These are phyloP conservation scores for Tephrocybe sp. DNA, from an alignment of 768 basidiomycete genomes.

Conservation along the genomic window DNA sequence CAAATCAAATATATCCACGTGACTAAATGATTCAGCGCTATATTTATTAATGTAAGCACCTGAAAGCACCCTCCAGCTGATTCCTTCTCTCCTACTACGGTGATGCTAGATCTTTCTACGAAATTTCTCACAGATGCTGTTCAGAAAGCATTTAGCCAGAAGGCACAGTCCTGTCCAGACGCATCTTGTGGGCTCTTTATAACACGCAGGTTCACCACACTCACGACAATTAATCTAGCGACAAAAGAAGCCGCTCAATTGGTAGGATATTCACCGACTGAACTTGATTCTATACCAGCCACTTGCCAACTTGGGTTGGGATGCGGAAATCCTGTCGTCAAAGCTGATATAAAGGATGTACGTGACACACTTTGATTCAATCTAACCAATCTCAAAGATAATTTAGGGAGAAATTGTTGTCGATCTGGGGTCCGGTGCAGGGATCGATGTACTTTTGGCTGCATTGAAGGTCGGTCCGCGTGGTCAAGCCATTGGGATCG, in stretches of 20 bases:
- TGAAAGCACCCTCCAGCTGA: too few relatives aligned
- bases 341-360: constrained; percentile 46
- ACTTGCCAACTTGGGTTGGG: constrained; percentile 47
- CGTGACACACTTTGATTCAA: neutral
- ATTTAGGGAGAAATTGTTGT: constrained; percentile 52
- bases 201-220: too few relatives aligned
- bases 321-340: constrained; percentile 51
- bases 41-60: too few relatives aligned
- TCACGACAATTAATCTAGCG: neutral
- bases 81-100: too few relatives aligned
- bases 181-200: too few relatives aligned
- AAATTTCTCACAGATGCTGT: too few relatives aligned
- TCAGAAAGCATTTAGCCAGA: too few relatives aligned
- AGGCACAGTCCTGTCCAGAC: too few relatives aligned
- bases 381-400: neutral
- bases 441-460: constrained; percentile 54
- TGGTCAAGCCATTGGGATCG: constrained; percentile 54
- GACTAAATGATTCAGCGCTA: too few relatives aligned
- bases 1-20: neutral
- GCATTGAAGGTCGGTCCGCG: constrained; percentile 44
- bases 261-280: constrained; percentile 45
- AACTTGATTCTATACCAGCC: constrained; percentile 40
- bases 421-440: constrained; percentile 57
- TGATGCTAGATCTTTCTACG: too few relatives aligned
- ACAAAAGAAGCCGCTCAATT: constrained; percentile 29